A percentile compares a stretch with the other conserved stretches of the same genome.
Evolutionary conservation across 169 alveolate genomes (phyloP).

Genomic region (Babesia ovata): DNA sequence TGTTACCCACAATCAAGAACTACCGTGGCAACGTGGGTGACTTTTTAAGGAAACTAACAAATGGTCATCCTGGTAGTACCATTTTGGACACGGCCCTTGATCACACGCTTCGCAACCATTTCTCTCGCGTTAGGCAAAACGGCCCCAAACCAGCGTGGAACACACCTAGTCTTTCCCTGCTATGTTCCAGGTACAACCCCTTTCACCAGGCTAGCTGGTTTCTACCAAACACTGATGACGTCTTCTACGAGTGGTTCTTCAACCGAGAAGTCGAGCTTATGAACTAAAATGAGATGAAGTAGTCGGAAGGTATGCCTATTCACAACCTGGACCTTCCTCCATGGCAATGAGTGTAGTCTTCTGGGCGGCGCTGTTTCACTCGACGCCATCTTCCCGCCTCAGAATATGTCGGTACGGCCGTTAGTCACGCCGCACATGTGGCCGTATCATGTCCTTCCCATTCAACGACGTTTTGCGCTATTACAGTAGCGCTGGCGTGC

Average conservation of each 20-base stretch:
- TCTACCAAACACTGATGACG: not conserved
- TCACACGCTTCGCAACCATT: not conserved
- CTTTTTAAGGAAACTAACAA: not conserved
- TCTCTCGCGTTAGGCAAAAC: not conserved
- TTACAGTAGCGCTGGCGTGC: too few relatives aligned
- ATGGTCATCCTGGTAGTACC: not conserved
- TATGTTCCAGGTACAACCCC: not conserved
- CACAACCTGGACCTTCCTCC: too few relatives aligned
- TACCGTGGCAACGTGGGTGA: slow-evolving; percentile 11
- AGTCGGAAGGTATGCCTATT: too few relatives aligned
- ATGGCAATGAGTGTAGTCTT: too few relatives aligned
- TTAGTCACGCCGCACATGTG: too few relatives aligned
- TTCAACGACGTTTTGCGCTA: too few relatives aligned
- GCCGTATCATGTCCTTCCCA: too few relatives aligned
- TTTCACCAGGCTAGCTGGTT: not conserved
- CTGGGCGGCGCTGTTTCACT: too few relatives aligned
- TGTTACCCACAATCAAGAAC: not conserved
- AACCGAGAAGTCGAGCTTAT: not conserved
- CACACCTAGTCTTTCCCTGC: not conserved
- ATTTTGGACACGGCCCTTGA: not conserved
- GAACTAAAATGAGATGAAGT: too few relatives aligned
- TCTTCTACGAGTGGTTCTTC: slow-evolving; percentile 20
- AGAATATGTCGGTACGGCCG: too few relatives aligned
- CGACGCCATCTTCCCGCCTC: too few relatives aligned
- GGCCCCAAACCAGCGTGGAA: too few relatives aligned